Evolutionary conservation across 345 rosid species (phyloP), one percentile per base, ranked within the genome.

Genomic region (Populus euphratica): DNA sequence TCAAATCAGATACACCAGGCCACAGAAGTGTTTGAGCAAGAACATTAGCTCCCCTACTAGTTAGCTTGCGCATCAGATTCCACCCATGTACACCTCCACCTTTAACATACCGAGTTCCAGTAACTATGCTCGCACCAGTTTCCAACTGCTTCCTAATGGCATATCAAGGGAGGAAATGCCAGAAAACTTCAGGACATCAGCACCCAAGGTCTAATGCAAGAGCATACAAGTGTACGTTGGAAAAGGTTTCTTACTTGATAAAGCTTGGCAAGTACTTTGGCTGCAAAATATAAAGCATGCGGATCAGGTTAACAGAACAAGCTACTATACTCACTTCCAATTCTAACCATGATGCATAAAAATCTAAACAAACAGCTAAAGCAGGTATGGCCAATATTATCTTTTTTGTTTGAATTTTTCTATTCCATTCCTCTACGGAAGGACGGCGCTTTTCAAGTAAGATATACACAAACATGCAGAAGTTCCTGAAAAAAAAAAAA

Each of bases 21-120:
- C 99, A 96, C 65, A 94, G 79, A 72, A 96, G 85, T 70, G 99
- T 96, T 29, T 96, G 97, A 23, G 98, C 99, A 66, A 96, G 95
- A 75, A 94, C 98, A 74, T 96, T 96, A 77, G 99, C 99, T 80
- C 99, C 98, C 81, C 98, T 89, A 71, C 99, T 96, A 27, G 99
- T 94, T 82, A 96, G 89, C 81, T 96, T 96, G 78, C 98, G 92
- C 97, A 94, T 90, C 70, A 96, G 94, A 84, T 90, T 94, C 99
- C 99, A 96, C 63, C 99, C 97, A 75, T 94, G 97, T 35, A 96
- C 97, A 59, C 97, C 97, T 36, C 98, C 99, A 21, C 90, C 97
- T 82, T 83, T 88, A 76, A 91, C 91, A 72, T 96, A 96, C 18
- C 98, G 87, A 76, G 99, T 96, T 71, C 99, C 98, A 1, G 97